These are phyloP conservation scores for Phylloporus gajari DNA, from an alignment of 1,284 basidiomycete species.

Conservation along the genomic window DNA sequence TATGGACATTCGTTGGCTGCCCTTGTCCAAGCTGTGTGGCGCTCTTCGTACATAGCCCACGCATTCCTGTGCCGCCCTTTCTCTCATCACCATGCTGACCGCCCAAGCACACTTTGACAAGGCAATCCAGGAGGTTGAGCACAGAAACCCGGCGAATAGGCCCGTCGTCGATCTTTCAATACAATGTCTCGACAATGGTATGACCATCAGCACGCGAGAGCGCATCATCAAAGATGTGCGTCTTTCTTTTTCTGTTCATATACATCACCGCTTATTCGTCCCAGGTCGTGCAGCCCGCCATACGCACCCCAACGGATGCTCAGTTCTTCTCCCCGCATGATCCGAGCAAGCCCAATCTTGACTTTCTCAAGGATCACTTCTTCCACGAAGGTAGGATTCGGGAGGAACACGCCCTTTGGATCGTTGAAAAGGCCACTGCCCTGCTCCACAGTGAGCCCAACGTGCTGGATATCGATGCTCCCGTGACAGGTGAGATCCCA, in stretches of 20 bases:
- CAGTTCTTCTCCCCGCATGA: constrained; percentile 91
- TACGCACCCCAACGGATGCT: constrained; percentile 84
- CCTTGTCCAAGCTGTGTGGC: constrained; percentile 23
- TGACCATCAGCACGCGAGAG: constrained; percentile 84
- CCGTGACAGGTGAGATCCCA: constrained; percentile 78
- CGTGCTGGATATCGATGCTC: constrained; percentile 88
- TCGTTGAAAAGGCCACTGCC: constrained; percentile 82
- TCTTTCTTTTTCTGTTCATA: constrained; percentile 8
- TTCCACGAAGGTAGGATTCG: constrained; percentile 93
- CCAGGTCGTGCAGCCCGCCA: constrained; percentile 24
- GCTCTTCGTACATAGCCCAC: constrained; percentile 10
- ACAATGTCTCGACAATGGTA: constrained; percentile 89
- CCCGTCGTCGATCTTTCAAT: constrained; percentile 86
- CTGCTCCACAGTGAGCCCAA: constrained; percentile 84
- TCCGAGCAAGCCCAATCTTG: constrained; percentile 89
- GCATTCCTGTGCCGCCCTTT: constrained; percentile 23
- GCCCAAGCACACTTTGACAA: constrained; percentile 69
- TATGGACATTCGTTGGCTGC: constrained; percentile 20
- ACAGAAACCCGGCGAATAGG: constrained; percentile 59
- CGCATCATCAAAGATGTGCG: constrained; percentile 85
- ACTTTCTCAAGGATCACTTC: constrained; percentile 98
- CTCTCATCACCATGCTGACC: constrained; percentile 48
- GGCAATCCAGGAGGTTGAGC: constrained; percentile 78
- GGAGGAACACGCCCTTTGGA: constrained; percentile 91
- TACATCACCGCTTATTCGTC: constrained; percentile 5